phyloP scores from a whole-genome alignment of 495 filamentous ascomycete species.

The Aspergillus funiculosus region DNA sequence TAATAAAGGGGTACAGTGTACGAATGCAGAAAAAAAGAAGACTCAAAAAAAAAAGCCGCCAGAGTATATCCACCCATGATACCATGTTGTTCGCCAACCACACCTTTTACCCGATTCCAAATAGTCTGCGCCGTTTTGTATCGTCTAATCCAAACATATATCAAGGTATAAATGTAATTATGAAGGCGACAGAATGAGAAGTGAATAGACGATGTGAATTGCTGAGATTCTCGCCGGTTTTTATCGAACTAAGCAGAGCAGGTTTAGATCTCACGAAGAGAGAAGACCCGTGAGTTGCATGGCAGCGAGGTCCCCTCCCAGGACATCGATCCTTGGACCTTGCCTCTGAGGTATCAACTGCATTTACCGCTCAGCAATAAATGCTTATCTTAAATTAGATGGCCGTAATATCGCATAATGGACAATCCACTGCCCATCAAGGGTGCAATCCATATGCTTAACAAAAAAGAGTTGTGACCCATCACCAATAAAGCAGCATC shows the following conservation, averaged over 20 bases:
- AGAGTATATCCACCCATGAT: conserved; percentile 23
- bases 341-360: neutral
- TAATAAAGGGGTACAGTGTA: conserved; percentile 11
- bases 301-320: neutral
- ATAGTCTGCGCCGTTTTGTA: conserved; percentile 30
- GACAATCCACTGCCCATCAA: too few relatives aligned
- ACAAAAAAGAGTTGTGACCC: too few relatives aligned
- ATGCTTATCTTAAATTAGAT: conserved; percentile 9
- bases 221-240: neutral
- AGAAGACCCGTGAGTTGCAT: neutral
- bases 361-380: conserved; percentile 11
- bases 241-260: too few relatives aligned
- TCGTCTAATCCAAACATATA: conserved; percentile 35
- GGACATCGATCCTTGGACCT: neutral
- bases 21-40: conserved; percentile 7
- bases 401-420: conserved; percentile 7
- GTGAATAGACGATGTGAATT: neutral
- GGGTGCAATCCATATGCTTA: too few relatives aligned
- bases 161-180: conserved; percentile 20
- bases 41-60: conserved; percentile 12
- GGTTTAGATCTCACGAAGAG: too few relatives aligned
- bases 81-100: conserved; percentile 29
- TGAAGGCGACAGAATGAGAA: conserved; percentile 1
- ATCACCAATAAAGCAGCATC: conserved; percentile 16
- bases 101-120: conserved; percentile 25